Percentiles rank a stretch among this genome's conserved stretches.
These are phyloP conservation scores for Suillus americanus DNA, from an alignment of 768 basidiomycete genomes.

Conservation along the genomic window DNA sequence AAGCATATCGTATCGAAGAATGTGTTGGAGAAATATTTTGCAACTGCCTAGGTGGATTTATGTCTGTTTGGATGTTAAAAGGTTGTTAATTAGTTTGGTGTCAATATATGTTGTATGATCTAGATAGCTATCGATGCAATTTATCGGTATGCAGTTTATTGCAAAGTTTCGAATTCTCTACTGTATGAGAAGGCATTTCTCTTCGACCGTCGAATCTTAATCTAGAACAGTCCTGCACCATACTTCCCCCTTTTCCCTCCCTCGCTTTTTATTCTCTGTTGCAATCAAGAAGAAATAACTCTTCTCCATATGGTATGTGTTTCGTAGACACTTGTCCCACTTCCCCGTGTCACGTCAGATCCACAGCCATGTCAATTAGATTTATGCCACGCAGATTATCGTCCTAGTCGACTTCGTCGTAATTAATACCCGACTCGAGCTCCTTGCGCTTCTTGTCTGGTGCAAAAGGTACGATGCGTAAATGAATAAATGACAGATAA, in stretches of 20 bases:
- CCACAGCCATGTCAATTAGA: background rate
- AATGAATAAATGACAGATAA: background rate
- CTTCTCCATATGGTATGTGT: background rate
- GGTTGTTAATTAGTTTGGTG: background rate
- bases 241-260: background rate
- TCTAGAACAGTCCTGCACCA: background rate
- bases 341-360: background rate
- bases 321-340: background rate
- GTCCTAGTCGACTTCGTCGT: background rate
- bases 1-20: constrained; percentile 41
- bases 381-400: background rate
- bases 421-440: background rate
- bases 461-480: background rate
- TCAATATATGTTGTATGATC: background rate
- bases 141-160: background rate
- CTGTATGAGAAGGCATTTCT: background rate
- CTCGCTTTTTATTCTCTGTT: background rate
- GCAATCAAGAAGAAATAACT: background rate
- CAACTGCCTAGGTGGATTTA: constrained; percentile 7
- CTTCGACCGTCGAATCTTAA: too few relatives aligned
- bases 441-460: background rate
- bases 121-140: background rate
- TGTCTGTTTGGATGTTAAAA: background rate
- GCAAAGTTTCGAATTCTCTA: background rate
- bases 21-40: constrained; percentile 49